These are phyloP conservation scores for Mimosa bimucronata DNA, from an alignment of 306 rosid species.

Conservation along the genomic window DNA sequence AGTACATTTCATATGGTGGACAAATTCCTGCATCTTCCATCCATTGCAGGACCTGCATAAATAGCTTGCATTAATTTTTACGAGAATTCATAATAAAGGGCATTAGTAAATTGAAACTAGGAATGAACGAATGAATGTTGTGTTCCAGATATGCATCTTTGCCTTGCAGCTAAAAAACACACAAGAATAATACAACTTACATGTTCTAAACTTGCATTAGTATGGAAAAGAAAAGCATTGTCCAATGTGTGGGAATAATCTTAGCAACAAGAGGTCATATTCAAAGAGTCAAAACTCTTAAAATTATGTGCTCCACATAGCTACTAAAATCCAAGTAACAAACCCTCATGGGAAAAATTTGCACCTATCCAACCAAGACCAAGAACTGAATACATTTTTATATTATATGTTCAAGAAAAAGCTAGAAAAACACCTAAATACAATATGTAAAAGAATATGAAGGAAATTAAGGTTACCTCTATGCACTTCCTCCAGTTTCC, in stretches of 20 bases:
- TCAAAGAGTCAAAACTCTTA: slow-evolving; percentile 8
- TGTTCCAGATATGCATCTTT: neutral
- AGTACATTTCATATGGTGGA: slow-evolving; percentile 73
- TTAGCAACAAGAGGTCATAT: slow-evolving; percentile 5
- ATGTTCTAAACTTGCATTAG: neutral
- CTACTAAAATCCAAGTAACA: slow-evolving; percentile 16
- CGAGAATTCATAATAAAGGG: slow-evolving; percentile 19
- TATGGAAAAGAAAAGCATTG: neutral
- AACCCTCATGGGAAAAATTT: slow-evolving; percentile 6
- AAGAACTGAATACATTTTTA: slow-evolving; percentile 23
- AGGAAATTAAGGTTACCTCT: slow-evolving; percentile 57
- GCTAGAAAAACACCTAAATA: neutral
- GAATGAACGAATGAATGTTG: slow-evolving; percentile 7
- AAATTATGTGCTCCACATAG: neutral
- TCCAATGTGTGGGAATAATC: neutral
- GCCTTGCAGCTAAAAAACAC: neutral
- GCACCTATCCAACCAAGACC: slow-evolving; percentile 2
- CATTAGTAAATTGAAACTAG: slow-evolving; percentile 27
- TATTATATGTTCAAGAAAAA: slow-evolving; percentile 15
- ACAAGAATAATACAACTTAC: neutral
- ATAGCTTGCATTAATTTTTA: slow-evolving; percentile 28
- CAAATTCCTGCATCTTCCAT: slow-evolving; percentile 85
- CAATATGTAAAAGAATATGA: neutral
- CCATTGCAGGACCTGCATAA: slow-evolving; percentile 82
- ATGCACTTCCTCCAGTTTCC: slow-evolving; percentile 97